Evolutionary conservation across 306 rosid species (phyloP).

Genomic region (Casuarina glauca): DNA sequence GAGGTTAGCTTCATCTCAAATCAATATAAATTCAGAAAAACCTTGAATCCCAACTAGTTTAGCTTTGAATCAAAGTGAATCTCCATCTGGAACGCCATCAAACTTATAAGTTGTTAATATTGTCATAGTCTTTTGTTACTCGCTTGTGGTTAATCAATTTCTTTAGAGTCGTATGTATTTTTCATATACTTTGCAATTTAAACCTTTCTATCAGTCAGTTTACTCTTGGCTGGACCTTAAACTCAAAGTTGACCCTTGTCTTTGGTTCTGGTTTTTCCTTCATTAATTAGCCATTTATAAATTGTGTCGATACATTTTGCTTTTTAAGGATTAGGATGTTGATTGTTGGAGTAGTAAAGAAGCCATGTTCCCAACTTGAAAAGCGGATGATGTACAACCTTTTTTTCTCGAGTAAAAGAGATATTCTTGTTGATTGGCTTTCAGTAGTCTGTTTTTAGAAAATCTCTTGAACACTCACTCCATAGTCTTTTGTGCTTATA

Average conservation of each 20-base stretch:
- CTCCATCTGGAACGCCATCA: neutral
- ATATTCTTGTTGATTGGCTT: neutral
- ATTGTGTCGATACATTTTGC: neutral
- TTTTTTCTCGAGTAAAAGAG: no score
- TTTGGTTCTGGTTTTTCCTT: neutral
- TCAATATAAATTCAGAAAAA: neutral
- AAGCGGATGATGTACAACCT: neutral
- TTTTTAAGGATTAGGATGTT: neutral
- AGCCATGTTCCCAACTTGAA: neutral
- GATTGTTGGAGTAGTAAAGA: neutral
- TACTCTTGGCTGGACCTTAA: neutral
- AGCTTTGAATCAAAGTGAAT: neutral
- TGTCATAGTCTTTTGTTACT: neutral
- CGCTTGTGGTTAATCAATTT: neutral
- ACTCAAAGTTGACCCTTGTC: neutral
- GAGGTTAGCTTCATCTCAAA: conserved; percentile 50
- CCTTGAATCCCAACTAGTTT: neutral
- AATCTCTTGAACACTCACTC: neutral
- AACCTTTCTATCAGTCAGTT: neutral
- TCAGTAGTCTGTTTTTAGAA: neutral
- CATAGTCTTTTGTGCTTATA: no score
- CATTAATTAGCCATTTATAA: neutral
- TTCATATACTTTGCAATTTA: neutral
- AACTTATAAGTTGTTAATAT: neutral
- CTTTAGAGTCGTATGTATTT: neutral